Evolutionary conservation across 2,329 filamentous ascomycete species (phyloP).

Genomic region (Epichloe brachyelytri): DNA sequence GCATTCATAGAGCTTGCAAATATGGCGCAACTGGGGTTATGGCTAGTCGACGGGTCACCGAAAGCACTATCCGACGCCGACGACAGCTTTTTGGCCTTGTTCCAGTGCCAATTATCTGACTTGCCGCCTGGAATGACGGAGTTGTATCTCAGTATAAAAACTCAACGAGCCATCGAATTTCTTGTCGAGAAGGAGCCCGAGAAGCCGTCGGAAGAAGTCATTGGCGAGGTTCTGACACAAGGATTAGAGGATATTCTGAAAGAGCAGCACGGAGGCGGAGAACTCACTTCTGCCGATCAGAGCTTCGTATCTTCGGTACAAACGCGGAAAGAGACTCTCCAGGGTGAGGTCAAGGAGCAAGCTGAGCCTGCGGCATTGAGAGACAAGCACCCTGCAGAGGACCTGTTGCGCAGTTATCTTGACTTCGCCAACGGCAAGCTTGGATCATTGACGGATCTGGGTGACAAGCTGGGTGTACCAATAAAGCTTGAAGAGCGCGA

Average conservation of each 20-base stretch:
- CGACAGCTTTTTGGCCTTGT: constrained; percentile 30
- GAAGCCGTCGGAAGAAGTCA: constrained; percentile 35
- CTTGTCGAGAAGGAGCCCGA: constrained; percentile 37
- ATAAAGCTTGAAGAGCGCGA: constrained; percentile 18
- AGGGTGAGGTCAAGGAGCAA: constrained; percentile 15
- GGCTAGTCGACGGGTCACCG: constrained; percentile 25
- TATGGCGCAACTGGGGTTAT: constrained; percentile 32
- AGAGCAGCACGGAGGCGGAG: constrained; percentile 17
- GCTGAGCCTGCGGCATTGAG: constrained; percentile 17
- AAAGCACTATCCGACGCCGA: constrained; percentile 29
- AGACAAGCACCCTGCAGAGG: constrained; percentile 26
- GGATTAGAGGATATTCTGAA: constrained; percentile 39
- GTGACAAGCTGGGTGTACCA: constrained; percentile 21
- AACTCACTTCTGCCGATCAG: constrained; percentile 22
- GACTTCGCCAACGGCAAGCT: constrained; percentile 21
- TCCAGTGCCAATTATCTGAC: constrained; percentile 32
- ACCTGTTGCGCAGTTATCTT: constrained; percentile 23
- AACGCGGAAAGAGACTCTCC: constrained; percentile 20
- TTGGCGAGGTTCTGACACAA: constrained; percentile 43
- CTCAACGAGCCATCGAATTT: constrained; percentile 38
- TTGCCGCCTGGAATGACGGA: constrained; percentile 29
- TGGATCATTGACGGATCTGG: constrained; percentile 20
- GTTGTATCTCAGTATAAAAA: constrained; percentile 34
- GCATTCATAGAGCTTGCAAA: constrained; percentile 34
- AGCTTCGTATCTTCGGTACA: constrained; percentile 21